A percentile compares a stretch with the other conserved stretches of the same genome.
Evolutionary conservation across 352 stramenopile genomes (phyloP).

Genomic region (Elongisporangium undulatum): DNA sequence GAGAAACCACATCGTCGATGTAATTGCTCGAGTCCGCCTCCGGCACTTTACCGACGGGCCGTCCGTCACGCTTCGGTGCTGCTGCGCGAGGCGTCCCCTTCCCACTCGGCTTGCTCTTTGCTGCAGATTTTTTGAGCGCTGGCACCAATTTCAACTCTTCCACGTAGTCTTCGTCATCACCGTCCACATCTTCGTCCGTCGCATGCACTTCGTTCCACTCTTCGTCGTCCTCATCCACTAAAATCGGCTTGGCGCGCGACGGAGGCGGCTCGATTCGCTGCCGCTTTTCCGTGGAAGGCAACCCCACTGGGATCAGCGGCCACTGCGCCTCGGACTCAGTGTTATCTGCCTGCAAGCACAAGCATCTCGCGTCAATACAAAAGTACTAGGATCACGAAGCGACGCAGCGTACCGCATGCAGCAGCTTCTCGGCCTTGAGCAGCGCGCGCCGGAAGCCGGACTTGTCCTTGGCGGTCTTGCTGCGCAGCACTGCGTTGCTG

Average conservation of each 20-base stretch:
- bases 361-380: constrained; percentile 4
- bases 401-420: constrained; percentile 36
- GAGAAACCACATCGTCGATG: neutral
- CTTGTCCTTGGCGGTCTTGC: constrained; percentile 21
- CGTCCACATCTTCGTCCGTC: constrained; percentile 7
- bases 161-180: constrained; percentile 6
- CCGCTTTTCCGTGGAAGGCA: neutral
- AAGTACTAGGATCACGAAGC: constrained; percentile 1
- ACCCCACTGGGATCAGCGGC: neutral
- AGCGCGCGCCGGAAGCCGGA: constrained; percentile 30
- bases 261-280: neutral
- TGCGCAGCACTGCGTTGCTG: constrained; percentile 21
- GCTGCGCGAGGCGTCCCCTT: neutral
- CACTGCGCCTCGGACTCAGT: neutral
- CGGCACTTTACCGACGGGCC: neutral
- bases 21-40: neutral
- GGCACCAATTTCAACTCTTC: constrained; percentile 13
- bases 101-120: neutral
- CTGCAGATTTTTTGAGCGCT: constrained; percentile 2
- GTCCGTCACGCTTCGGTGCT: neutral
- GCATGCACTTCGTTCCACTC: constrained; percentile 4
- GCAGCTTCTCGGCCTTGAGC: constrained; percentile 23
- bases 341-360: neutral
- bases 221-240: constrained; percentile 4
- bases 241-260: neutral